Base-by-base conservation (phyloP, 169 alveolate species). In the Theileria sp. region DNA sequence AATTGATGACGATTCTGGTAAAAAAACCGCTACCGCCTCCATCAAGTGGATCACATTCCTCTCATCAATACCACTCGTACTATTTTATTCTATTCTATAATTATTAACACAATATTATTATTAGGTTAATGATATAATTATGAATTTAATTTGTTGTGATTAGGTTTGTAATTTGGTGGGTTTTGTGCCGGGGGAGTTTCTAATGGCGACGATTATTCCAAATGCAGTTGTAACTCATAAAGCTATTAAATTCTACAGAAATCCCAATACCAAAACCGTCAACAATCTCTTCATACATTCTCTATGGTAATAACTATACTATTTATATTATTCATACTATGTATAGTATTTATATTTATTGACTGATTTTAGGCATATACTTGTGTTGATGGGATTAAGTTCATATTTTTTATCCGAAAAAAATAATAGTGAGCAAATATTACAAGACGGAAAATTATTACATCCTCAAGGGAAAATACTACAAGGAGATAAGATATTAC, bases 1-100 rank as follows among this genome's bases (percentile, higher is more conserved):
- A 25, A 87, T 85, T 17, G 50, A 67, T 54, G 95, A 91, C 79
- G 92, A 80, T 17, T 81, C 91, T 17, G 95, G 95, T 21, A 66
- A 73, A 58, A 81, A 85, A 17, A 91, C 93, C 12, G 95, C 92
- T 13, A 72, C 80, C 34, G 79, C 92, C 15, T 91, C 91, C 66
- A 75, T 85, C 0, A 77, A 56, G 51, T 85, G 91, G 91, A 32
- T 79, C 73, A 73, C 87, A 7, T 21, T 85, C 30, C 71, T 77
- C 23, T 56, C 73, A 0, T 15, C 87, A 32, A 15, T 85, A 62
- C 91, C 87, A 8, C 32, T 85, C 85, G 87, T 79, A 72, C 38
- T 58, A 36, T 36, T 75, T n/a, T 23, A 6, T n/a, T 3, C 23
- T 3, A 28, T 64, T 61, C 19, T 12, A 21, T 32, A 1, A 32